Conservation (phyloP, 768 basidiomycete species). For the Leccinum longicurvipes region DNA sequence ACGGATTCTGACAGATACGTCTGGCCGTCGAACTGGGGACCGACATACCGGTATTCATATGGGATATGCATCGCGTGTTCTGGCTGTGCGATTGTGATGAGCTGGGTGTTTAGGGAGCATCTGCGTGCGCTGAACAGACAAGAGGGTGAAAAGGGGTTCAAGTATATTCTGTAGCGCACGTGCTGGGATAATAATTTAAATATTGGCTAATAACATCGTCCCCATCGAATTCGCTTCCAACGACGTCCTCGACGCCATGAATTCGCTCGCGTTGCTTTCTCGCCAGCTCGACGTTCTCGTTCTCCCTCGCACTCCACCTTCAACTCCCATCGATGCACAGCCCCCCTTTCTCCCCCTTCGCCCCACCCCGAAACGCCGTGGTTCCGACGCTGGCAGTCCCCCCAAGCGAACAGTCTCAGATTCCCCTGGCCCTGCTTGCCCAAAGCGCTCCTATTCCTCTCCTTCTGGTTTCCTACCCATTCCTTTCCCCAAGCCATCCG, state of each 20-base stretch:
- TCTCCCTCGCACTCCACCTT: constrained; percentile 54
- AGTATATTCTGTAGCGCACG: constrained; percentile 44
- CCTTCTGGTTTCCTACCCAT: constrained; percentile 49
- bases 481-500: constrained; percentile 30
- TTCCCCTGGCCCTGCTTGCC: constrained; percentile 28
- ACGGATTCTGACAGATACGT: constrained; percentile 43
- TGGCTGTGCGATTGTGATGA: constrained; percentile 48
- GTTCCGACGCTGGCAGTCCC: constrained; percentile 25
- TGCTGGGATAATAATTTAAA: too few species aligned
- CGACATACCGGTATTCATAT: constrained; percentile 68
- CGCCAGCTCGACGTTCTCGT: constrained; percentile 79
- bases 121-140: constrained; percentile 41
- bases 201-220: not conserved
- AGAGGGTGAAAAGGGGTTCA: constrained; percentile 35
- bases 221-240: not conserved
- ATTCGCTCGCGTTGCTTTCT: constrained; percentile 77
- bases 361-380: constrained; percentile 23
- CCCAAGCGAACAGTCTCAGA: constrained; percentile 43
- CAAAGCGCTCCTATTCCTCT: constrained; percentile 63
- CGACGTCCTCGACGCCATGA: constrained; percentile 46
- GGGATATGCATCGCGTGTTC: constrained; percentile 66
- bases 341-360: constrained; percentile 28
- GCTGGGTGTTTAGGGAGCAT: constrained; percentile 43
- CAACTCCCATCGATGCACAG: constrained; percentile 46
- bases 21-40: constrained; percentile 70